Percentiles rank a stretch among this genome's conserved stretches.
These are phyloP conservation scores for Enterocytospora artemiae DNA, from an alignment of 371 early-diverging fungal genomes.

Conservation along the genomic window DNA sequence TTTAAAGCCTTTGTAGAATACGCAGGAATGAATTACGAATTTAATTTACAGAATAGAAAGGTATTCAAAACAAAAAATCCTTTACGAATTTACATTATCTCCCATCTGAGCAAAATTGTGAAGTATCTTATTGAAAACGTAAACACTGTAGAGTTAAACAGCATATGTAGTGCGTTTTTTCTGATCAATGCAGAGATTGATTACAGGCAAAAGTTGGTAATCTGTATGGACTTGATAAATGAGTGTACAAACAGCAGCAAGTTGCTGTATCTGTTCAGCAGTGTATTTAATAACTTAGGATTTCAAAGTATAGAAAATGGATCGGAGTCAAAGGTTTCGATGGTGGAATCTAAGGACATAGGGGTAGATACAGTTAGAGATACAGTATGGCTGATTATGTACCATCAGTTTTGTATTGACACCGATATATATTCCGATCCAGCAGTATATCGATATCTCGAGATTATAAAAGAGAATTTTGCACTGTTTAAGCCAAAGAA, in stretches of 20 bases:
- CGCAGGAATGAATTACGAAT: conserved; percentile 9
- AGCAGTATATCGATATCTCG: conserved; percentile 3
- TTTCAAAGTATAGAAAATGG: too few relatives aligned
- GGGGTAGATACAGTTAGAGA: conserved; percentile 11
- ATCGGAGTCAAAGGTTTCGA: too few relatives aligned
- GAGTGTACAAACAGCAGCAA: conserved; percentile 15
- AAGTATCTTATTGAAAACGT: conserved; percentile 26
- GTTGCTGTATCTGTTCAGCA: conserved; percentile 21
- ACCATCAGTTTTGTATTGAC: conserved; percentile 32
- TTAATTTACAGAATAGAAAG: conserved; percentile 17
- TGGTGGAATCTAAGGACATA: not conserved
- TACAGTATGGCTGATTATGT: conserved; percentile 20
- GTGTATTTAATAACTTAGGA: conserved; percentile 34
- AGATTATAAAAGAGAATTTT: conserved; percentile 26
- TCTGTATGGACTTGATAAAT: conserved; percentile 35
- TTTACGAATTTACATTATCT: conserved; percentile 15
- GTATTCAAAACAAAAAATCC: conserved; percentile 18
- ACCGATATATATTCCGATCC: conserved; percentile 14
- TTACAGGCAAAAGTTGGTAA: conserved; percentile 31
- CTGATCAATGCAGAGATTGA: conserved; percentile 21
- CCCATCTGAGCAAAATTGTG: conserved; percentile 11
- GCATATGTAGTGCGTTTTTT: conserved; percentile 35
- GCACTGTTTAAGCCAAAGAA: not conserved
- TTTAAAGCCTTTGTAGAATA: conserved; percentile 25
- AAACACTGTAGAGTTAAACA: conserved; percentile 15